Base-by-base conservation (phyloP, 768 basidiomycete species). In the Daedaleopsis nitida region DNA sequence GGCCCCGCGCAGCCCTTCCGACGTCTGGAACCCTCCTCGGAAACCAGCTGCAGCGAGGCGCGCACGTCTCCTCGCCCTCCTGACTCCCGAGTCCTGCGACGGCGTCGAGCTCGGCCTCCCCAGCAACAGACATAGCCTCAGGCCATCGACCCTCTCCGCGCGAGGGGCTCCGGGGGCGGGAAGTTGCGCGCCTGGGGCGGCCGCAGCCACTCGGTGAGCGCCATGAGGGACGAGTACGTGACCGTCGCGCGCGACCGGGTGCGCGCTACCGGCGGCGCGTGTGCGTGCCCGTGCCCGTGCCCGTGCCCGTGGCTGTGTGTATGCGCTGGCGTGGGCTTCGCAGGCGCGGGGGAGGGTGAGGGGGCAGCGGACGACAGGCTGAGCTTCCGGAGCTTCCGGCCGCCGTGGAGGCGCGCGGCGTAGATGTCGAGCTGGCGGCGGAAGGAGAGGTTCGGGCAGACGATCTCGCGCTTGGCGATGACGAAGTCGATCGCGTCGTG, bases 401-500 rank as follows among this genome's bases (percentile, higher is more conserved):
- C 37, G 37, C 56, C 57, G 45, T 45, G 53, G 51, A 63, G 65
- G 24, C 60, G 65, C 53, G 54, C 52, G 35, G 71, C 75, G 73
- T 77, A 81, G 4, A 39, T 45, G 21, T 72, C 65, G 8, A 90
- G 78, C 73, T 92, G 90, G 51, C 73, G 70, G 55, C 82, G 76
- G 72, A 92, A 91, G 10, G 87, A 87, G 1, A 73, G n/a, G 67
- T 91, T 92, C 0, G 90, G 90, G 53, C 75, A 77, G 14, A 86
- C 82, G 52, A 91, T 82, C 21, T 77, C 74, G 19, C 90, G 87
- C 52, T 82, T 81, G 39, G 79, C 72, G 64, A 80, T 80, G 37
- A 85, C 81, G 59, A 82, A 82, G 27, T 73, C 76, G 65, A 91
- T 79, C 10, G 88, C 81, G 58, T 87, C 81, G 24, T 66, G 55